Percentiles rank a stretch among this genome's conserved stretches.
These are phyloP conservation scores for Petrea volubilis DNA, from an alignment of 257 asterid species.

Conservation along the genomic window DNA sequence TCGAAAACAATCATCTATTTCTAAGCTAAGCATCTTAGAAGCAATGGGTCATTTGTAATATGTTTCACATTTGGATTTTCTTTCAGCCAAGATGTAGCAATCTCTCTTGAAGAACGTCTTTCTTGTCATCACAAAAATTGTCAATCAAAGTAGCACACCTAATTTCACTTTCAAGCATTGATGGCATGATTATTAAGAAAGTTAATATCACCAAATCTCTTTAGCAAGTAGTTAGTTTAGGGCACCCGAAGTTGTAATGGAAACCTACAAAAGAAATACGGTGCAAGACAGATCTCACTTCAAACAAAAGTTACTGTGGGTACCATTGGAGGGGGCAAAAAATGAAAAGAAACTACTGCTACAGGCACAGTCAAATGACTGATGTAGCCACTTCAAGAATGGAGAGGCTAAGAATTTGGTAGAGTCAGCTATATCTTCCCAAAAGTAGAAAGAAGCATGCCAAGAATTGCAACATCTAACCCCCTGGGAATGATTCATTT, in stretches of 20 bases:
- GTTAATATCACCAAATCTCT: background rate
- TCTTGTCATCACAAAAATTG: conserved; percentile 24
- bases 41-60: conserved; percentile 18
- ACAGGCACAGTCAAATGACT: background rate
- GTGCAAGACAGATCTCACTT: conserved; percentile 1
- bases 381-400: background rate
- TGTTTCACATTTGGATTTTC: conserved; percentile 18
- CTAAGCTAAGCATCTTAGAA: conserved; percentile 23
- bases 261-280: background rate
- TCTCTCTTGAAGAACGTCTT: conserved; percentile 20
- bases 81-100: conserved; percentile 35
- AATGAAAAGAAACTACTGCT: background rate
- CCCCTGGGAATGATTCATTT: too few relatives aligned
- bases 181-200: background rate
- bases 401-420: background rate
- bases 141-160: conserved; percentile 18
- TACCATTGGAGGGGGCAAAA: too few relatives aligned
- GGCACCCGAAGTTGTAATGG: background rate
- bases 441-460: background rate
- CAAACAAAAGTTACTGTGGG: background rate
- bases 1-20: conserved; percentile 15
- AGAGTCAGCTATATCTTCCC: background rate
- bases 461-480: background rate
- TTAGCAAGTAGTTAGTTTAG: conserved; percentile 7
- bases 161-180: background rate